These are phyloP conservation scores for Rostrohypoxylon terebratum DNA, from an alignment of 495 filamentous ascomycete species.

Conservation along the genomic window DNA sequence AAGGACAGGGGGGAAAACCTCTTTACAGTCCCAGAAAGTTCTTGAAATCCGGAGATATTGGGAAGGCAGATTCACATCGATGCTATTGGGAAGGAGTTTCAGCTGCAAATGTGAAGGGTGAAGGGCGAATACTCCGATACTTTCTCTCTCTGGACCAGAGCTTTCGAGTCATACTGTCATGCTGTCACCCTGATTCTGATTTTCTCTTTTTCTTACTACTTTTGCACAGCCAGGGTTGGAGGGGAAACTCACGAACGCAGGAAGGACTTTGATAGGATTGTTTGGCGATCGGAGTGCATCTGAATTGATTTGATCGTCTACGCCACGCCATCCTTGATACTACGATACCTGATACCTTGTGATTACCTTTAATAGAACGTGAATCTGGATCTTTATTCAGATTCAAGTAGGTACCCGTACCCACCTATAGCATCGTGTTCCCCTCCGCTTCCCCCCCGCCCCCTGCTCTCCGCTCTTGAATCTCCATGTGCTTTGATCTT, in stretches of 20 bases:
- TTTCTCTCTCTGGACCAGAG: slow-evolving; percentile 38
- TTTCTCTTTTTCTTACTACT: slow-evolving; percentile 56
- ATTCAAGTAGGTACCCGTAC: slow-evolving; percentile 1
- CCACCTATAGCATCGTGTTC: not conserved
- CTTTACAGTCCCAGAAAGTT: slow-evolving; percentile 37
- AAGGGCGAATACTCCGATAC: slow-evolving; percentile 19
- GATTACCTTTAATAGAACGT: slow-evolving; percentile 4
- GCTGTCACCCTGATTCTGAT: slow-evolving; percentile 41
- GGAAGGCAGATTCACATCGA: slow-evolving; percentile 28
- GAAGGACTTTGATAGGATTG: slow-evolving; percentile 60
- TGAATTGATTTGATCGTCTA: slow-evolving; percentile 57
- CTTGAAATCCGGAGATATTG: slow-evolving; percentile 35
- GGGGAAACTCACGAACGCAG: slow-evolving; percentile 55
- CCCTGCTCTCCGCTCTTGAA: not conserved
- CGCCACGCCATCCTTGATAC: slow-evolving; percentile 29
- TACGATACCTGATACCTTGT: not conserved
- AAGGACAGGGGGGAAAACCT: slow-evolving; percentile 15
- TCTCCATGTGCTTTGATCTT: not conserved
- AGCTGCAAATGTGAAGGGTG: slow-evolving; percentile 9
- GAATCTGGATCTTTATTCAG: not conserved
- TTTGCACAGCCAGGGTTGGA: slow-evolving; percentile 49
- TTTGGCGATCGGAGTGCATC: slow-evolving; percentile 60
- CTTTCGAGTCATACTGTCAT: slow-evolving; percentile 26
- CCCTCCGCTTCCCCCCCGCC: not conserved
- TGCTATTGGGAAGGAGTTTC: slow-evolving; percentile 15